Evolutionary conservation across 2,329 filamentous ascomycete genomes (phyloP), one percentile per base, ranked within the genome.

Genomic region (Aschersonia sp.): DNA sequence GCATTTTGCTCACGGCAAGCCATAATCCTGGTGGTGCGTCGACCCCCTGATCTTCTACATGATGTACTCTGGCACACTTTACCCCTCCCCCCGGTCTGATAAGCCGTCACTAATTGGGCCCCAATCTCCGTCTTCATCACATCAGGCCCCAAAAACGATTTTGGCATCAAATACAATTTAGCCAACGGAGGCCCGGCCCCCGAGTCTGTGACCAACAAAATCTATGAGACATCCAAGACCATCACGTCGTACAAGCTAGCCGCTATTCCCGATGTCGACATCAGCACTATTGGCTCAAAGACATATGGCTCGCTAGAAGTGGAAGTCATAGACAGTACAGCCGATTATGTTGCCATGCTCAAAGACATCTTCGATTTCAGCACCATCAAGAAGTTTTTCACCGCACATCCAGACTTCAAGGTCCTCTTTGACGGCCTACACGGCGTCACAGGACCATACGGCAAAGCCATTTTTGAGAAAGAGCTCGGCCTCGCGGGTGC

Each of bases 151-250:
- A 84, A 80, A 58, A 85, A 92, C 65, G 92, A 98, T 70, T 98
- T 98, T 60, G 92, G 92, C 58, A 98, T 98, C 82, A 98, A 98
- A 74, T 98, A 98, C 79, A 98, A 98, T 76, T 76, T 98, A 51
- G 75, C 88, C 65, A 97, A 98, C 62, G 92, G 92, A 59, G 92
- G 89, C 49, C 92, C 92, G 43, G 92, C 92, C 49, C 92, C 92
- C 50, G 92, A 98, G 69, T 84, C 85, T 48, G 87, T 98, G 55
- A 98, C 92, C 56, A 94, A 98, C 80, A 95, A 94, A 74, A 97
- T 98, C 66, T 97, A 79, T 72, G 87, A 91, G 59, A 80, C 82
- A 52, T 91, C 91, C 58, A 97, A 96, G 77, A 81, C 77, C 53
- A 76, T 98, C 58, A 86, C 80, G 43, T 88, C 84, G 46, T 98